phyloP scores from a whole-genome alignment of 176 grass and related monocot genomes.

The Zoysia pacifica region DNA sequence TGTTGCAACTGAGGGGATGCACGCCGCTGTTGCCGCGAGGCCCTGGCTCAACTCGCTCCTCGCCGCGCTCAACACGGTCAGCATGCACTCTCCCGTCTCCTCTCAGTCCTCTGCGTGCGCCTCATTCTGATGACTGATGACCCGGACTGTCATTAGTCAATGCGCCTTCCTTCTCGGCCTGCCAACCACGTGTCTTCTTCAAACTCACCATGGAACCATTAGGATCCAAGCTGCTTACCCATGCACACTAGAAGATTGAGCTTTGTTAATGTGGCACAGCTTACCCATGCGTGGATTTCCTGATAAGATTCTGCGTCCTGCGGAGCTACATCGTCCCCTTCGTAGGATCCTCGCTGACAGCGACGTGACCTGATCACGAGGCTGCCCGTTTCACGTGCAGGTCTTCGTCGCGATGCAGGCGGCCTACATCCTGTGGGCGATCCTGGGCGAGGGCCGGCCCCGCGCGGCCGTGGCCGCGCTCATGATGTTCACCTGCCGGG shows the following conservation, averaged over 20 bases:
- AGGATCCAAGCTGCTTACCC: no score
- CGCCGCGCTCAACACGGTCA: constrained; percentile 88
- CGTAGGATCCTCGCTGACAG: background rate
- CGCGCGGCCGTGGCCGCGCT: constrained; percentile 71
- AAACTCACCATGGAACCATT: no score
- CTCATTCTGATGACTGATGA: no score
- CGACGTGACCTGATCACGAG: background rate
- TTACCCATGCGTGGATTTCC: background rate
- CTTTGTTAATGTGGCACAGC: background rate
- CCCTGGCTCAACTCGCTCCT: constrained; percentile 79
- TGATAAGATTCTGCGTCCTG: constrained; percentile 35
- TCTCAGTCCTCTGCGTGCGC: background rate
- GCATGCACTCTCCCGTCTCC: no score
- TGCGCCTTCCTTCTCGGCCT: background rate
- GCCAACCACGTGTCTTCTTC: no score
- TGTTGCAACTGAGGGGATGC: constrained; percentile 49
- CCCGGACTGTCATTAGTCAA: background rate
- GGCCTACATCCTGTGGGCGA: constrained; percentile 86
- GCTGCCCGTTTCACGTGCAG: constrained; percentile 34
- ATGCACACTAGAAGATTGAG: no score
- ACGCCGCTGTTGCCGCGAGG: constrained; percentile 51
- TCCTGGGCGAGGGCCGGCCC: constrained; percentile 66
- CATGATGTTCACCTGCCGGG: constrained; percentile 93
- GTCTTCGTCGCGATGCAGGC: constrained; percentile 92
- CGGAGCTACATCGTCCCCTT: background rate